phyloP scores from a whole-genome alignment of 371 early-diverging fungal species.

The Apophysomyces ossiformis region DNA sequence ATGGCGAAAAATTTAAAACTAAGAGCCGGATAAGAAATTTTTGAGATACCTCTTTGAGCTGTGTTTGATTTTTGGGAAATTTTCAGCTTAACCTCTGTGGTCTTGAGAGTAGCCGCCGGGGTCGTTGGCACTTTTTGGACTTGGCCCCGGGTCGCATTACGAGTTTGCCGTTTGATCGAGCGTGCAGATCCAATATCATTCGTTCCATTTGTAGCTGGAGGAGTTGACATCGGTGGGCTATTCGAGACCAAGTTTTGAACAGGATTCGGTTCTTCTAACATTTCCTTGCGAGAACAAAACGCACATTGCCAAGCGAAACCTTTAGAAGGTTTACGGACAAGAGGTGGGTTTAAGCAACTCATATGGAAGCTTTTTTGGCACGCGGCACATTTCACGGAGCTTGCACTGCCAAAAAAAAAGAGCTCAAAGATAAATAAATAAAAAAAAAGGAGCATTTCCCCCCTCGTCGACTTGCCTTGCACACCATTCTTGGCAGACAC shows the following conservation, averaged over 20 bases:
- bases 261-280: constrained; percentile 12
- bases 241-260: constrained; percentile 7
- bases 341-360: constrained; percentile 78
- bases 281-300: constrained; percentile 56
- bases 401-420: constrained; percentile 34
- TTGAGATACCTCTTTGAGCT: constrained; percentile 4
- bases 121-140: neutral
- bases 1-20: constrained; percentile 14
- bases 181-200: neutral
- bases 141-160: neutral
- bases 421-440: constrained; percentile 4
- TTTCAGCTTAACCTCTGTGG: constrained; percentile 4
- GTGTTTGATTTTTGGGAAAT: constrained; percentile 11
- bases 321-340: constrained; percentile 74
- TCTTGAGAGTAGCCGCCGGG: neutral
- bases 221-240: neutral
- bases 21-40: constrained; percentile 12
- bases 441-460: neutral
- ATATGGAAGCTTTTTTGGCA: constrained; percentile 79
- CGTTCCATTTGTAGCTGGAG: neutral
- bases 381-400: constrained; percentile 69
- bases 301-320: constrained; percentile 87
- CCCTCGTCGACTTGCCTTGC: constrained; percentile 47
- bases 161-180: neutral
- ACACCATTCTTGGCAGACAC: constrained; percentile 81